Base-by-base conservation (phyloP, 2,329 filamentous ascomycete species). In the Exophiala bonariae region DNA sequence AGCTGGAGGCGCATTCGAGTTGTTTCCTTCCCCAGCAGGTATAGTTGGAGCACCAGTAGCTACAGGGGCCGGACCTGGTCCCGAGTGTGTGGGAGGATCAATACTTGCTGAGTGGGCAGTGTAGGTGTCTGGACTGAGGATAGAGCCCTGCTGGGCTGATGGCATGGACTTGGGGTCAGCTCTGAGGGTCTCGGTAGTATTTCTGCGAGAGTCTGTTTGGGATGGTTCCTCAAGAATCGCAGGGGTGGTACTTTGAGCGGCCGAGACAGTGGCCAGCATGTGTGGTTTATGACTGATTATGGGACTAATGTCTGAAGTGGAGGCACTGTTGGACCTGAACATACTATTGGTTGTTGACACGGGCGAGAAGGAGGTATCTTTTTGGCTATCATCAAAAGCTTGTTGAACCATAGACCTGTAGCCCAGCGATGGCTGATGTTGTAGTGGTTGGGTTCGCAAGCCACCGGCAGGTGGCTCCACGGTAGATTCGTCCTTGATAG, bases 271-370 rank as follows among this genome's bases (percentile, higher is more conserved):
- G 35, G 62, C 60, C 8, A 64, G 67, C 38, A 66, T 65, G 48
- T 76, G 76, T 4, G 77, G 73, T n/a, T 74, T 76, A 41, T 72
- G 69, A 54, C 73, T 78, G 63, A 86, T 83, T 44, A 86, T 86
- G 2, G 83, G 83, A 59, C 82, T 85, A 52, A 86, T 81, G 20
- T 73, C 73, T 39, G 77, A 75, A 7, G 82, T 85, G 52, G 81
- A 82, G 50, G 77, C 77, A 47, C 81, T 85, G 55, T 84, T 79
- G 43, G 79, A 83, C 50, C 82, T 71, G 28, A 67, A 71, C n/a
- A 82, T 66, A 32, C 69, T 75, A 43, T 70, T 72, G n/a, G 64
- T 66, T 28, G 67, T 68, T 16, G 77, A 77, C 33, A 74, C 64
- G 8, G 77, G 76, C 3, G 77, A 76, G 8, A 74, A 70, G 3